A percentile compares a stretch with the other conserved stretches of the same genome.
Evolutionary conservation across 148 eudicot genomes (phyloP).

Genomic region (Camellia granthamiana): DNA sequence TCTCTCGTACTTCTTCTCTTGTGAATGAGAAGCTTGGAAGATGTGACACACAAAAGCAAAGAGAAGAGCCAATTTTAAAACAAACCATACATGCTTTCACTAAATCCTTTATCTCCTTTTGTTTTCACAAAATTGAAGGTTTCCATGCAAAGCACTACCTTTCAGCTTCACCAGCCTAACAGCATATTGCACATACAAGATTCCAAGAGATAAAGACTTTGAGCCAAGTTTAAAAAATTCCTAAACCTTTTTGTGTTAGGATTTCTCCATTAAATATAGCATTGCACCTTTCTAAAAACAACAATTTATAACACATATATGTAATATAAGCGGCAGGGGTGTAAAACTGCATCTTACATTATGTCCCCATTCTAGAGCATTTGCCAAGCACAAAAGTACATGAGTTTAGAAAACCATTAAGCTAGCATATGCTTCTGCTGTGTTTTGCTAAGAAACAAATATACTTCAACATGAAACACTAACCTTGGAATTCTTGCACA

Average conservation of each 20-base stretch:
- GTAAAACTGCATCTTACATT: neutral
- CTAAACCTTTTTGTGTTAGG: neutral
- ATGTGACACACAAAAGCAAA: neutral
- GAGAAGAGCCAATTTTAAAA: neutral
- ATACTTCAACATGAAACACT: conserved; percentile 15
- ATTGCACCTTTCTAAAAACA: neutral
- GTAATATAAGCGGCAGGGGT: neutral
- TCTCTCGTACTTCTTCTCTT: neutral
- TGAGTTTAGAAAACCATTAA: neutral
- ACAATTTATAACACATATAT: neutral
- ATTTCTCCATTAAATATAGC: neutral
- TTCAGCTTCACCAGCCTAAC: neutral
- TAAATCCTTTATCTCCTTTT: neutral
- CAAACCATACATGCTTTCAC: too few relatives aligned
- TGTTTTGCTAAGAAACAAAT: neutral
- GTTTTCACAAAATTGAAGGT: neutral
- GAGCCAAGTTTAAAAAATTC: neutral
- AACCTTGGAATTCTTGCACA: conserved; percentile 99
- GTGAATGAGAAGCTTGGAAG: neutral
- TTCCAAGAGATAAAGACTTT: neutral
- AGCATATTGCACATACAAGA: neutral
- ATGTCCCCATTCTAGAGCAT: neutral
- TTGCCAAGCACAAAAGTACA: neutral
- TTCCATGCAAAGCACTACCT: neutral
- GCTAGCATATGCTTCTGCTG: neutral